Evolutionary conservation across 208 protist species (phyloP), one percentile per base, ranked within the genome.

Genomic region (Angomonas desouzai): DNA sequence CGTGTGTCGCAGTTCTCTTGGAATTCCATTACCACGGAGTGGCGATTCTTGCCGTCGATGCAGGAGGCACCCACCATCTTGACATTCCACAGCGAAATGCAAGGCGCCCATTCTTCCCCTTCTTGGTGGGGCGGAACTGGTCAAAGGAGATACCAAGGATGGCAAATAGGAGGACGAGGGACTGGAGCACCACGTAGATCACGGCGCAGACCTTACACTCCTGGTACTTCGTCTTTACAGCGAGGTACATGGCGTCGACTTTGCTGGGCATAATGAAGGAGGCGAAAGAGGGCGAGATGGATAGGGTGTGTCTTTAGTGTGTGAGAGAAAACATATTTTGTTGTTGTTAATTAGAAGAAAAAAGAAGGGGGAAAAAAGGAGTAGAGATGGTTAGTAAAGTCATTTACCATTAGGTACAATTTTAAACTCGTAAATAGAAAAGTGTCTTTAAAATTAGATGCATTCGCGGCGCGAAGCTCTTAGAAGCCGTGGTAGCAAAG

Each of bases 311-410:
- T 20, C n/a, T 27, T 11, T 23, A 58, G 25, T 22, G 32, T 3
- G 27, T n/a, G 27, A 62, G 23, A 62, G 34, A 30, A 33, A 47
- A 47, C 43, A 47, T 49, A 49, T 22, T 36, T n/a, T n/a, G n/a
- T n/a, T n/a, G n/a, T n/a, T n/a, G n/a, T n/a, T n/a, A n/a, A n/a
- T n/a, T n/a, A n/a, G n/a, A n/a, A n/a, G n/a, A n/a, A n/a, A n/a
- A n/a, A n/a, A n/a, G n/a, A n/a, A n/a, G n/a, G n/a, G n/a, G n/a
- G n/a, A n/a, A n/a, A n/a, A n/a, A n/a, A n/a, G n/a, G n/a, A n/a
- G n/a, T n/a, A n/a, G n/a, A n/a, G n/a, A n/a, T n/a, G n/a, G n/a
- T n/a, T n/a, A n/a, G n/a, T n/a, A n/a, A n/a, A n/a, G n/a, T n/a
- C n/a, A n/a, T n/a, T n/a, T n/a, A n/a, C n/a, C n/a, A n/a, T n/a